Evolutionary conservation across 2,329 filamentous ascomycete genomes (phyloP), one percentile per base, ranked within the genome.

Genomic region (Dendryphion nanum): DNA sequence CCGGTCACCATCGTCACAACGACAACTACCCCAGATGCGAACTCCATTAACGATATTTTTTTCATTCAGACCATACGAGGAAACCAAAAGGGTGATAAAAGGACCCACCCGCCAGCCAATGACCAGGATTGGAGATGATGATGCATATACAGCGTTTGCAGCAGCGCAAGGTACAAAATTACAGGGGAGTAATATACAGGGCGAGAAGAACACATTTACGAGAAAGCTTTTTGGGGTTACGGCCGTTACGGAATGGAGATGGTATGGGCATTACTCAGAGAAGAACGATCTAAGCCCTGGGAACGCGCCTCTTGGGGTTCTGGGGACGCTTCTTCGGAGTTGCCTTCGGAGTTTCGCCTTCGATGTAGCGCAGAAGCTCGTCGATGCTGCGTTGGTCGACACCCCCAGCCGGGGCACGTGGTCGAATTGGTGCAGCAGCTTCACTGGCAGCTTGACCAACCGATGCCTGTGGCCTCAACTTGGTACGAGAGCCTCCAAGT

Each of bases 291-390:
- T 10, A n/a, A 3, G 23, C 7, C 7, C 10, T 8, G n/a, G 23
- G 23, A 26, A 26, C n/a, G 23, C 59, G 53, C 47, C 63, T 63
- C 59, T 69, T 72, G 13, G 71, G 71, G 52, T 73, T 72, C 13
- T 64, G 35, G 30, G 59, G 57, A 33, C 62, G 51, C 65, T 73
- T 73, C 61, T 75, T 74, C 35, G 66, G 62, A 20, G 66, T 62
- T 35, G 60, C 64, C 56, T 69, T 70, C 4, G 58, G 50, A 15
- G 58, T 50, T 18, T 69, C 67, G n/a, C 23, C 23, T 67, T 97
- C 93, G 52, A 98, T 97, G 68, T 91, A 97, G 67, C 86, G 88
- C 62, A 98, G 76, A 28, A 98, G 73, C 65, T 98, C 91, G 54
- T 97, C 90, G 47, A 98, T 89, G 69, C 83, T 95, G 54, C 89